Evolutionary conservation across 768 basidiomycete genomes (phyloP), one percentile per base, ranked within the genome.

Genomic region (Pulveroboletus ravenelii): DNA sequence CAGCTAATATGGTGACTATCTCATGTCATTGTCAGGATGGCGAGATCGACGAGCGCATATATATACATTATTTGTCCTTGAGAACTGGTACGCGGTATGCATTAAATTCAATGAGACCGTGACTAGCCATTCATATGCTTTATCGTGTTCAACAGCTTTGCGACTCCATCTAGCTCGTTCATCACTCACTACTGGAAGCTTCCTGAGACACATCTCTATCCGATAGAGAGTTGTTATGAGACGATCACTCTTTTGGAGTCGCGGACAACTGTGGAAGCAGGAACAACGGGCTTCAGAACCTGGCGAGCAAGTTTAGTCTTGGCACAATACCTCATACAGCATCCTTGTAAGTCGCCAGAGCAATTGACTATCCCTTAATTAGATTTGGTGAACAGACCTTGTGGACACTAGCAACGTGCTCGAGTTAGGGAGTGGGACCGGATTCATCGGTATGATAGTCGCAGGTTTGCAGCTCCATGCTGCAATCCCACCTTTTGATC

Each of bases 261-360:
- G 1, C 79, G 82, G 7, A 84, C 80, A 3, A 81, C 75, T 3
- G 82, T 90, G 27, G 87, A 90, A 63, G 72, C 73, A 37, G 89
- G 89, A 0, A 91, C 87, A 0, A 91, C 88, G 1, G 88, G 89
- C 12, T 67, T 91, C 42, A 75, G 85, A 47, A 92, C 89, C 7
- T 92, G 89, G 89, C 71, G 75, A 27, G 86, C 89, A 6, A 84
- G 87, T 56, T 77, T 85, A 39, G 70, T 78, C 29, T 71, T 91
- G 17, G 80, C 81, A 0, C 76, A 83, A 42, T 84, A 81, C 58
- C 70, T 91, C 20, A 74, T 80, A 17, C 52, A 58, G 9, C 72
- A 85, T 60, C 70, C 81, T 64, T 76, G 88, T 87, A 66, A 56
- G 63, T 60, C 12, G 30, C 41, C 44, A 30, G 32, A 10, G 18